These are phyloP conservation scores for Eucalyptus albens DNA, from an alignment of 345 rosid genomes.

Conservation along the genomic window DNA sequence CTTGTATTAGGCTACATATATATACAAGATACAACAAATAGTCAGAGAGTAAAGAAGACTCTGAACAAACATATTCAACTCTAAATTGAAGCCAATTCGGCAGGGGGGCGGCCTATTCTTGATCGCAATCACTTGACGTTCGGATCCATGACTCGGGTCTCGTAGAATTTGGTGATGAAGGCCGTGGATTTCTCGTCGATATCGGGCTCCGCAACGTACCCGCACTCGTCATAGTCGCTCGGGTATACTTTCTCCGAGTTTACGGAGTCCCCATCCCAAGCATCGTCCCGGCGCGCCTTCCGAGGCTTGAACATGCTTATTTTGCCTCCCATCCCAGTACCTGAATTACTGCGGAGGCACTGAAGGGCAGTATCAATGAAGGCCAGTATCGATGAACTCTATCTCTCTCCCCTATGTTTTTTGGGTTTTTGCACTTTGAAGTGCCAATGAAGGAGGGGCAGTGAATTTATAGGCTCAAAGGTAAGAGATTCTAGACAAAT, in stretches of 20 bases:
- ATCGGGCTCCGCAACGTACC: constrained; percentile 30
- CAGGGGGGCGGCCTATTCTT: neutral
- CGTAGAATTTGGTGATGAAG: constrained; percentile 29
- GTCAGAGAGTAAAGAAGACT: neutral
- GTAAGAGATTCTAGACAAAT: too few species aligned
- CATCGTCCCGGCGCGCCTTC: constrained; percentile 11
- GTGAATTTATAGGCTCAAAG: too few species aligned
- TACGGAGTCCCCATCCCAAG: constrained; percentile 1
- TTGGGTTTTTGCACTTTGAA: neutral
- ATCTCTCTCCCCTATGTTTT: neutral
- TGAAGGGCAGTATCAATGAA: neutral
- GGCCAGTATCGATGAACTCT: neutral
- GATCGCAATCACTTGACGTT: neutral
- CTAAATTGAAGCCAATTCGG: constrained; percentile 2
- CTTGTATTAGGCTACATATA: neutral
- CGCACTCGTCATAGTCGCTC: constrained; percentile 17
- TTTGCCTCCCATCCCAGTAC: constrained; percentile 12
- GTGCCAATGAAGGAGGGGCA: too few species aligned
- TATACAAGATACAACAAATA: neutral
- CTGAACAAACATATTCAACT: neutral
- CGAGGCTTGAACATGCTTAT: constrained; percentile 12
- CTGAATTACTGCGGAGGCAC: neutral
- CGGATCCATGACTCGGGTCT: constrained; percentile 2
- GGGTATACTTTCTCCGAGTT: constrained; percentile 19
- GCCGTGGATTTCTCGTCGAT: constrained; percentile 39